phyloP scores from a whole-genome alignment of 163 green algal genomes.

The Scenedesmus sp. region DNA sequence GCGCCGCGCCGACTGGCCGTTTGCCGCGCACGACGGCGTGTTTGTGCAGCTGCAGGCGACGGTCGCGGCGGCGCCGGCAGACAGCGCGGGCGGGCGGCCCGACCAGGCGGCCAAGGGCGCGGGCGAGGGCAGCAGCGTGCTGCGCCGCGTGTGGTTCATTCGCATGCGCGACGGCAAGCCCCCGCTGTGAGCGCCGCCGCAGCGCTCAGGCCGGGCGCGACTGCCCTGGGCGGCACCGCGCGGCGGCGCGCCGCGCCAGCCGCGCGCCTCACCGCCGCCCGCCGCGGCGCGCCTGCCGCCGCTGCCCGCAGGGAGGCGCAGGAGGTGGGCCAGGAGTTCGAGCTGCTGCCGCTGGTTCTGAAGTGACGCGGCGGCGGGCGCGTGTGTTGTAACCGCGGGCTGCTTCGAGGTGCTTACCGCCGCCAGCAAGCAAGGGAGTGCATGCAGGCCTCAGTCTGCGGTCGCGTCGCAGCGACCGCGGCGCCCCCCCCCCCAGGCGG shows the following conservation, averaged over 20 bases:
- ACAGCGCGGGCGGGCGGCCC: not conserved
- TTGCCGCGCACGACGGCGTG: conserved; percentile 34
- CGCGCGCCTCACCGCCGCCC: no score
- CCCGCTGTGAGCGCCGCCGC: conserved; percentile 8
- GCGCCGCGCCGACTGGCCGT: conserved; percentile 7
- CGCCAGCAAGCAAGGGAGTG: no score
- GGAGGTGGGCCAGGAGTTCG: conserved; percentile 32
- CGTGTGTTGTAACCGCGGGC: no score
- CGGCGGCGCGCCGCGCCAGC: no score
- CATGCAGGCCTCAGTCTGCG: no score
- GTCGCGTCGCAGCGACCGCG: no score
- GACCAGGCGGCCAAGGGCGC: not conserved
- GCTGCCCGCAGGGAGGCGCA: conserved; percentile 20
- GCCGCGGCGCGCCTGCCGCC: no score
- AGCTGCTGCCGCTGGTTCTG: conserved; percentile 25
- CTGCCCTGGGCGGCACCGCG: no score
- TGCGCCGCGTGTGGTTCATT: conserved; percentile 37
- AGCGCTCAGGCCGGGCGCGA: no score
- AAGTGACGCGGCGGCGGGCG: no score
- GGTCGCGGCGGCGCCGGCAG: not conserved
- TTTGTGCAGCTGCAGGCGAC: conserved; percentile 44
- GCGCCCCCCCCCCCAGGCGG: no score
- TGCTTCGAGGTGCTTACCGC: no score
- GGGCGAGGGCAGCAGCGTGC: not conserved
- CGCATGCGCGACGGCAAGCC: conserved; percentile 1